Conservation (phyloP, 1,139 yeast species). For the Yamadazyma atmosphaerica region DNA sequence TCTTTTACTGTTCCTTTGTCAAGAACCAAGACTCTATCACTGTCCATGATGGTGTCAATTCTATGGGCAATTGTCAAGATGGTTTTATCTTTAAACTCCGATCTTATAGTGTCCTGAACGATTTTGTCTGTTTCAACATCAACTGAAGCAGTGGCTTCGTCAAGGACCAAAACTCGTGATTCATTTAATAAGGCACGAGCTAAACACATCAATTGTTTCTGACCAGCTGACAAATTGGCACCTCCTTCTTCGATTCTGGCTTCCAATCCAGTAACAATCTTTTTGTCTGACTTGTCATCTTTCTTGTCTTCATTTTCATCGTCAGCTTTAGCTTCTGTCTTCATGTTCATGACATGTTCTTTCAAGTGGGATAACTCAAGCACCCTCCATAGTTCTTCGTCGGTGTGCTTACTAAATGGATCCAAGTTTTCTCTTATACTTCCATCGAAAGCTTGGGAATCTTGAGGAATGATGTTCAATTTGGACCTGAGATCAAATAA, state of each 20-base stretch:
- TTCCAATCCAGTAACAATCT: constrained; percentile 12
- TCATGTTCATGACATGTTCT: constrained; percentile 31
- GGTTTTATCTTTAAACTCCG: constrained; percentile 33
- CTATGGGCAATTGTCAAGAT: constrained; percentile 40
- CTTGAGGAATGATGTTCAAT: constrained; percentile 41
- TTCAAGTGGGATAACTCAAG: constrained; percentile 38
- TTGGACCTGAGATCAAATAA: constrained; percentile 34
- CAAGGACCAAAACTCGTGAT: constrained; percentile 33
- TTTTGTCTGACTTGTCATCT: constrained; percentile 3
- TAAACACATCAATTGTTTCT: constrained; percentile 37
- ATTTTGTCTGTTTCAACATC: constrained; percentile 39
- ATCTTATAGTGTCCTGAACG: constrained; percentile 34
- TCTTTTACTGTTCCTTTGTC: constrained; percentile 34
- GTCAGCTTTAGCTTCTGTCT: constrained; percentile 24
- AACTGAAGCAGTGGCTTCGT: constrained; percentile 41
- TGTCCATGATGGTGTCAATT: constrained; percentile 36
- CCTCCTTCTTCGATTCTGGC: constrained; percentile 30
- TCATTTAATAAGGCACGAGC: constrained; percentile 37
- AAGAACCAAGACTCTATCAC: constrained; percentile 33
- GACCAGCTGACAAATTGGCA: constrained; percentile 38
- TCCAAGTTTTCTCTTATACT: constrained; percentile 37
- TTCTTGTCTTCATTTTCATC: constrained; percentile 20
- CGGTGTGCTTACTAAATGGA: constrained; percentile 30
- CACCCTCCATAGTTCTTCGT: constrained; percentile 34
- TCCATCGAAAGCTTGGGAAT: constrained; percentile 37